Conservation (phyloP, 352 stramenopile species). For the Peronospora destructor region DNA sequence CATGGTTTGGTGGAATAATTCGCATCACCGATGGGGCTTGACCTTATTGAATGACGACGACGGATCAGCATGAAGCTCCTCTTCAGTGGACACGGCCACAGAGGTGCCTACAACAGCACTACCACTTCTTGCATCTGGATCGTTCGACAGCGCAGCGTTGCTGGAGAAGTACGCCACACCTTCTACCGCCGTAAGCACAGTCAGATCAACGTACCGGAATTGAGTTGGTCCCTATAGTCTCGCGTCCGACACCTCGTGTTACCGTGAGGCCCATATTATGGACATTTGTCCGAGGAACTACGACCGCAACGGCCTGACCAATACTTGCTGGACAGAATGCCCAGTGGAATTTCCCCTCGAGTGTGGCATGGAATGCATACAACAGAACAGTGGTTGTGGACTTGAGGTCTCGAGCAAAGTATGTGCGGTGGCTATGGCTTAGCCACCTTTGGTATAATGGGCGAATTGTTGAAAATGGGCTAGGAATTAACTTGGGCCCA, state of each 20-base stretch:
- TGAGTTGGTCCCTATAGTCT: slow-evolving; percentile 28
- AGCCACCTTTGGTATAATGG: slow-evolving; percentile 49
- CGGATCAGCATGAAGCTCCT: too few species aligned
- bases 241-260: slow-evolving; percentile 38
- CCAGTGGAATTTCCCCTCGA: slow-evolving; percentile 66
- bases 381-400: slow-evolving; percentile 57
- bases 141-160: too few species aligned
- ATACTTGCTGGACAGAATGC: slow-evolving; percentile 57
- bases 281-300: slow-evolving; percentile 41
- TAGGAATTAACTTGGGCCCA: slow-evolving; percentile 36
- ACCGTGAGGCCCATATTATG: slow-evolving; percentile 40
- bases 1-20: too few species aligned
- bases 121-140: too few species aligned
- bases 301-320: slow-evolving; percentile 28
- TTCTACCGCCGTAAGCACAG: background rate
- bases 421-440: slow-evolving; percentile 36
- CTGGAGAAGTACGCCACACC: background rate
- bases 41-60: too few species aligned
- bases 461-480: slow-evolving; percentile 32
- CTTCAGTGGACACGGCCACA: too few species aligned
- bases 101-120: too few species aligned
- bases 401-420: slow-evolving; percentile 47
- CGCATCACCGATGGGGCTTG: too few species aligned
- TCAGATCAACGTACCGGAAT: slow-evolving; percentile 6
- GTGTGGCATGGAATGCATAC: slow-evolving; percentile 63